phyloP scores from a whole-genome alignment of 2,329 filamentous ascomycete species.

The Cadophora sp. region DNA sequence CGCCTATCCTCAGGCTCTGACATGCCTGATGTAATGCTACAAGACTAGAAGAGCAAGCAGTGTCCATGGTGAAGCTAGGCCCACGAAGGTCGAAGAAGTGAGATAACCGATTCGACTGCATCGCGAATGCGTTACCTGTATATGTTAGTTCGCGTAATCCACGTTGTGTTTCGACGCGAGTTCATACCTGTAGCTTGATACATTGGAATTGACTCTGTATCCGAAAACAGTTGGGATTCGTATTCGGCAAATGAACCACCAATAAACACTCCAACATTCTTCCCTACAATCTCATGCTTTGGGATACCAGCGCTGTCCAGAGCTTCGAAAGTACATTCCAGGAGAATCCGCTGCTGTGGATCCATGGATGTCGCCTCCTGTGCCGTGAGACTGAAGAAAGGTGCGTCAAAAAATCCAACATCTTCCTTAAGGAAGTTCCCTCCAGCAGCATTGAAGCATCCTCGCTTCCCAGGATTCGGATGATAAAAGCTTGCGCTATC shows the following conservation, averaged over 20 bases:
- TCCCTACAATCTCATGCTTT: slow-evolving; percentile 33
- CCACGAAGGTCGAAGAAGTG: slow-evolving; percentile 62
- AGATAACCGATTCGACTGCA: slow-evolving; percentile 61
- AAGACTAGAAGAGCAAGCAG: slow-evolving; percentile 63
- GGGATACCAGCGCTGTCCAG: slow-evolving; percentile 40
- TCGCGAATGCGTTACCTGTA: slow-evolving; percentile 39
- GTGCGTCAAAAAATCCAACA: slow-evolving; percentile 40
- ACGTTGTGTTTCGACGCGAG: no score
- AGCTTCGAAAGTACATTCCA: slow-evolving; percentile 41
- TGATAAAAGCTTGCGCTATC: slow-evolving; percentile 61
- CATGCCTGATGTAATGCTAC: slow-evolving; percentile 61
- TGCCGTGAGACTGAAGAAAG: slow-evolving; percentile 41
- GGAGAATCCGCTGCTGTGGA: slow-evolving; percentile 41
- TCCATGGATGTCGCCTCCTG: slow-evolving; percentile 44
- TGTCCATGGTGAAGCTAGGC: slow-evolving; percentile 58
- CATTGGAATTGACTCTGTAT: slow-evolving; percentile 56
- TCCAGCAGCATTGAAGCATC: slow-evolving; percentile 40
- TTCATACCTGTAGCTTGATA: slow-evolving; percentile 57
- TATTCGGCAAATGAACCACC: slow-evolving; percentile 50
- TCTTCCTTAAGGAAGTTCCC: slow-evolving; percentile 41
- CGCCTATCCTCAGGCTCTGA: slow-evolving; percentile 55
- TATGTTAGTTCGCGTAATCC: not conserved
- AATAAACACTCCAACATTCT: slow-evolving; percentile 54
- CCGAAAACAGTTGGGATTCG: slow-evolving; percentile 40
- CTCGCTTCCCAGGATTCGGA: slow-evolving; percentile 48